Evolutionary conservation across 306 rosid genomes (phyloP).

Genomic region (Rosa multiflora): DNA sequence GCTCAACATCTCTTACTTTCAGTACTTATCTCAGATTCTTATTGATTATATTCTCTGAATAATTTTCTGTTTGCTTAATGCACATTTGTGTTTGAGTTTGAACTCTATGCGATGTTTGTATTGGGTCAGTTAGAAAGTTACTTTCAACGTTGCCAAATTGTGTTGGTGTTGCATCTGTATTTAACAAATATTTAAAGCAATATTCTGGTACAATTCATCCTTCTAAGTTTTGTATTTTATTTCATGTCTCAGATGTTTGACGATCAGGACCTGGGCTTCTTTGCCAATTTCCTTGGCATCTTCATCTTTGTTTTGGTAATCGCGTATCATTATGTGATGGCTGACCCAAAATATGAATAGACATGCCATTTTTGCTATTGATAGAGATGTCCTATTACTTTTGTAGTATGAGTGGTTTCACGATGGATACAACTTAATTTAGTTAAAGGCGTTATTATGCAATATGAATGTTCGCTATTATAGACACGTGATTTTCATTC

Average conservation of each 20-base stretch:
- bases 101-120: background rate
- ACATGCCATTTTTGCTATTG: constrained; percentile 15
- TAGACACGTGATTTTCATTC: background rate
- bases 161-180: background rate
- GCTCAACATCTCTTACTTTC: background rate
- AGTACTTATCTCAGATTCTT: background rate
- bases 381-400: constrained; percentile 27
- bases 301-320: constrained; percentile 81
- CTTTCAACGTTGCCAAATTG: background rate
- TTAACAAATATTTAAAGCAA: background rate
- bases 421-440: constrained; percentile 29
- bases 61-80: background rate
- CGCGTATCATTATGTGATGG: constrained; percentile 84
- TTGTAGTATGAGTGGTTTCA: constrained; percentile 33
- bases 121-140: background rate
- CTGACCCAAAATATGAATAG: constrained; percentile 77
- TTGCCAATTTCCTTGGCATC: constrained; percentile 90
- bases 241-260: constrained; percentile 65
- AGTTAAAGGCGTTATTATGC: constrained; percentile 11
- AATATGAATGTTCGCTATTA: constrained; percentile 18
- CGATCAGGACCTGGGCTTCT: constrained; percentile 85
- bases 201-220: background rate
- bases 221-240: background rate
- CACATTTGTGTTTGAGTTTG: background rate
- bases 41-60: background rate